Evolutionary conservation across 2,329 filamentous ascomycete species (phyloP), one percentile per base, ranked within the genome.

Genomic region (Trematosphaeria pertusa): DNA sequence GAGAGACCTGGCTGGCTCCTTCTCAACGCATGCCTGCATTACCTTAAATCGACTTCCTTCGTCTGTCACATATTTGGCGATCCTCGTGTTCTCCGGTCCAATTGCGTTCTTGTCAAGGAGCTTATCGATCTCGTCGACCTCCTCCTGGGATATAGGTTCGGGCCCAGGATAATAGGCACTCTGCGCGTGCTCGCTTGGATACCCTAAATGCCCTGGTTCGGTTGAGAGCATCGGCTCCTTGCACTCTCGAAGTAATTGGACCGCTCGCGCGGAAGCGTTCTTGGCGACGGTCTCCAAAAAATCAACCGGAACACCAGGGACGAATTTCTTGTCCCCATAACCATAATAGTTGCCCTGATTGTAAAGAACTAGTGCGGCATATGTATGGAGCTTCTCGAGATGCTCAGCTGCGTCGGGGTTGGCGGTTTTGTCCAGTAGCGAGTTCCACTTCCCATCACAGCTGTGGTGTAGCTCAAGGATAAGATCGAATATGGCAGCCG

Each of bases 311-410:
- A 51, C 19, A 58, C 88, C 81, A 2, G 89, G 89, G 46, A 94
- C 81, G 66, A 94, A 92, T 69, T 94, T 94, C 61, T 87, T 83
- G 72, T 94, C 89, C 33, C 90, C 90, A 62, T 92, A 93, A 59
- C 87, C 50, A 39, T 54, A 51, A 76, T 93, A 94, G 72, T 94
- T 94, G 54, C 90, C 88, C 52, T 80, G 81, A 67, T 93, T 94
- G 34, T 88, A 88, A 2, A 94, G 77, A 70, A 94, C 91, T 71
- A 90, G 87, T 21, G 83, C 84, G 6, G 87, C 81, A 70, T 93
- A 94, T 69, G 91, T 84, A 28, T 93, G 77, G 74, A 92, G 92
- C 15, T 8, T 20, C 6, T 44, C 41, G 17, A 8, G 18, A 43
- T 90, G 81, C 43, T 85, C 78, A n/a, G n/a, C n/a, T n/a, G n/a